Conservation (phyloP, 2,329 filamentous ascomycete genomes). For the Fusarium tupiense region DNA sequence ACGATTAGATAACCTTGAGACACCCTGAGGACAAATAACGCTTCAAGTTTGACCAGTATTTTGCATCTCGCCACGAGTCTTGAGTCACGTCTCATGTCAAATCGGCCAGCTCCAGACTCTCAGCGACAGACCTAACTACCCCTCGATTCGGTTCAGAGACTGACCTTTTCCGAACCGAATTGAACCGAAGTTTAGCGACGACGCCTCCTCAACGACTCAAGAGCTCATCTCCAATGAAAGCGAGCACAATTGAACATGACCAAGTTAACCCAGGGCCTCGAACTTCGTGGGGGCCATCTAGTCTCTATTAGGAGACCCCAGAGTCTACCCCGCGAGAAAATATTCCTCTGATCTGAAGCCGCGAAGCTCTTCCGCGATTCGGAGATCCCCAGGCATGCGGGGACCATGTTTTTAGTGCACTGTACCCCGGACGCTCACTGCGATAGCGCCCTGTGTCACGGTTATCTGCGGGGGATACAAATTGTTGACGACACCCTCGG, state of each 20-base stretch:
- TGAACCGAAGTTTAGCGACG: conserved; percentile 13
- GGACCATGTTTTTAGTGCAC: conserved; percentile 17
- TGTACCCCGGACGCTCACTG: conserved; percentile 16
- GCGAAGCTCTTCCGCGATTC: conserved; percentile 12
- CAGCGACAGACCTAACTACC: background rate
- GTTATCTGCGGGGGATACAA: conserved; percentile 24
- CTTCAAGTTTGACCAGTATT: background rate
- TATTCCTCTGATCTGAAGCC: background rate
- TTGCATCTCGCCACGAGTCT: background rate
- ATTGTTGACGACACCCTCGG: conserved; percentile 29
- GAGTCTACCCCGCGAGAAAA: conserved; percentile 8
- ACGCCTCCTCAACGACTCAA: background rate
- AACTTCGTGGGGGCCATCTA: background rate
- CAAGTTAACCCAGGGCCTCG: background rate
- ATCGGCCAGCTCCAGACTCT: background rate
- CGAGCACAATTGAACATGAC: conserved; percentile 1
- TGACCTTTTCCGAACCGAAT: conserved; percentile 20
- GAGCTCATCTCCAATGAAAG: conserved; percentile 14
- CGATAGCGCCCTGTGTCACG: conserved; percentile 6
- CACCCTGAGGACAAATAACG: background rate
- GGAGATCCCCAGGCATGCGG: conserved; percentile 23
- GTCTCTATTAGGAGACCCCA: background rate
- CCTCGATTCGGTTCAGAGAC: background rate
- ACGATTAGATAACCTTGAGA: background rate
- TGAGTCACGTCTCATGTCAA: background rate